Percentiles rank a stretch among this genome's conserved stretches.
Evolutionary conservation across 805 yeast genomes (phyloP).

Genomic region (Sugiyamaella americana): DNA sequence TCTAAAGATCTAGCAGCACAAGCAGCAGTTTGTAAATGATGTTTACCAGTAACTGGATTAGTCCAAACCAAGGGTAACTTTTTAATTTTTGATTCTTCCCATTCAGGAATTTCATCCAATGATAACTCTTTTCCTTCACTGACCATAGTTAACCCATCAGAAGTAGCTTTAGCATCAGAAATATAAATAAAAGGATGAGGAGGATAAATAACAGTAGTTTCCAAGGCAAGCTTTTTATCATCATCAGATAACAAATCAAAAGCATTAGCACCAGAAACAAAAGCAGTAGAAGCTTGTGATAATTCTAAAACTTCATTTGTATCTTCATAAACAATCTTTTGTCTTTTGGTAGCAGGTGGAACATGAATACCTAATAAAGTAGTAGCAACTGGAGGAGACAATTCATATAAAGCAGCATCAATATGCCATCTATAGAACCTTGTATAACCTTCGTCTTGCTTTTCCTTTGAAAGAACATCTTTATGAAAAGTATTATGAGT

Average conservation of each 20-base stretch:
- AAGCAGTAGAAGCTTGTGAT: constrained; percentile 84
- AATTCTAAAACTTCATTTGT: constrained; percentile 57
- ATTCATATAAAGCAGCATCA: constrained; percentile 80
- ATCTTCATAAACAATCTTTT: constrained; percentile 59
- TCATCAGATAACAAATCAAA: constrained; percentile 59
- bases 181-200: constrained; percentile 90
- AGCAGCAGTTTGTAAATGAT: constrained; percentile 82
- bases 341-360: constrained; percentile 55
- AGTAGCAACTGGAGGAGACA: constrained; percentile 82
- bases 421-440: constrained; percentile 92
- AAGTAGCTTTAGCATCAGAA: constrained; percentile 71
- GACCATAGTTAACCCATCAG: constrained; percentile 82
- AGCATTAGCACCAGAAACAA: constrained; percentile 78
- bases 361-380: constrained; percentile 78
- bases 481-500: constrained; percentile 79
- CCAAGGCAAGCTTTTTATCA: constrained; percentile 67
- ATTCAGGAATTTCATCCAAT: constrained; percentile 65
- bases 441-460: constrained; percentile 58
- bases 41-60: constrained; percentile 77
- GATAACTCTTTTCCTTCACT: constrained; percentile 68
- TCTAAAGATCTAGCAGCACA: constrained; percentile 71
- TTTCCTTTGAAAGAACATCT: constrained; percentile 53
- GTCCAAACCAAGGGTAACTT: constrained; percentile 87
- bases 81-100: constrained; percentile 77
- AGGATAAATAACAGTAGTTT: constrained; percentile 79